Percentiles rank a stretch among this genome's conserved stretches.
These are phyloP conservation scores for Beauveria rudraprayagi DNA, from an alignment of 2,329 filamentous ascomycete species.

Conservation along the genomic window DNA sequence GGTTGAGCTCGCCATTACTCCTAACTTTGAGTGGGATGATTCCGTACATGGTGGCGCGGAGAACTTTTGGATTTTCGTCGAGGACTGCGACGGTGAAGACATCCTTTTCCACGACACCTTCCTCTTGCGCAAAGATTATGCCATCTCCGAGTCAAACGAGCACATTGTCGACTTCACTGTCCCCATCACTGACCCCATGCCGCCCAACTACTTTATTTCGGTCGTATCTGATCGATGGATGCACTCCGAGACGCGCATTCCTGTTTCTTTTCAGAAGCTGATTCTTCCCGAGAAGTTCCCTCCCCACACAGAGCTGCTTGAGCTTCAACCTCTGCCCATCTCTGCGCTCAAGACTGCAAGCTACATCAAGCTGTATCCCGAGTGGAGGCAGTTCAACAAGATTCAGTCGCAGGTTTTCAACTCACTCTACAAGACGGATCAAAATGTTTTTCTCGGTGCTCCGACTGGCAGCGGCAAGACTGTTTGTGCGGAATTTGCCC, in stretches of 20 bases:
- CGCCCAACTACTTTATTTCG: conserved; percentile 96
- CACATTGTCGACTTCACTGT: conserved; percentile 95
- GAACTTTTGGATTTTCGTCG: conserved; percentile 94
- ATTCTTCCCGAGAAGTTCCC: conserved; percentile 93
- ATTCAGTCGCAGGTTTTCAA: conserved; percentile 98
- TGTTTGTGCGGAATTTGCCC: conserved; percentile 87
- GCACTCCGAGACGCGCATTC: conserved; percentile 89
- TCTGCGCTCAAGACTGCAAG: conserved; percentile 81
- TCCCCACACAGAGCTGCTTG: conserved; percentile 82
- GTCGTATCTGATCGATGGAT: conserved; percentile 96
- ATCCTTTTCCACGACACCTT: conserved; percentile 94
- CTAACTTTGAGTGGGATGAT: conserved; percentile 95
- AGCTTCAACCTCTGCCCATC: conserved; percentile 84
- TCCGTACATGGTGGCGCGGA: conserved; percentile 79
- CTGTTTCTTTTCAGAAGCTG: conserved; percentile 90
- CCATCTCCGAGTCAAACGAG: conserved; percentile 76
- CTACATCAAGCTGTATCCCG: conserved; percentile 71
- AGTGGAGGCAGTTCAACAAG: conserved; percentile 88
- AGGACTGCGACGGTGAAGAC: conserved; percentile 95
- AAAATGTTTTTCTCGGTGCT: conserved; percentile 90
- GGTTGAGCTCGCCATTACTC: conserved; percentile 82
- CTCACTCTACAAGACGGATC: conserved; percentile 79
- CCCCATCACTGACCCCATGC: conserved; percentile 94
- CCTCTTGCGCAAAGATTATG: conserved; percentile 82
- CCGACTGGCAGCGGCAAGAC: conserved; percentile 95